Evolutionary conservation across 305 asterid species (phyloP).

Genomic region (Ajuga reptans): DNA sequence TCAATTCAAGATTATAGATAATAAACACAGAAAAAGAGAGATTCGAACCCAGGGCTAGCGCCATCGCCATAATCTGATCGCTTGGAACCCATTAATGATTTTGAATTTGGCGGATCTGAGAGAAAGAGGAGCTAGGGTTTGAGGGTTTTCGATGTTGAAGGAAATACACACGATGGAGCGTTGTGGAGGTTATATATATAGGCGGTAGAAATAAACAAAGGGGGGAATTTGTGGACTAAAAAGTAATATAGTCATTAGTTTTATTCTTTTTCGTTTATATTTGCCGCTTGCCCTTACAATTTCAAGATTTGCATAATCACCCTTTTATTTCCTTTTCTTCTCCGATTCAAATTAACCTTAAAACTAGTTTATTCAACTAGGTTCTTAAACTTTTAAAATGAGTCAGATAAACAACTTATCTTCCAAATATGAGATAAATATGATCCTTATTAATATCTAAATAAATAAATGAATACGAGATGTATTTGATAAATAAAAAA

Average conservation of each 20-base stretch:
- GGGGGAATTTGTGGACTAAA: conserved; percentile 12
- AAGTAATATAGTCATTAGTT: neutral
- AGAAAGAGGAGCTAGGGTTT: conserved; percentile 30
- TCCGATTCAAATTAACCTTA: too few relatives aligned
- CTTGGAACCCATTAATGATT: conserved; percentile 49
- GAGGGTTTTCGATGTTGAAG: conserved; percentile 35
- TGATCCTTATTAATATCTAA: too few relatives aligned
- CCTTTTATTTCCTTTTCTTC: too few relatives aligned
- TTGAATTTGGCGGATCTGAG: conserved; percentile 36
- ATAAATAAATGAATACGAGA: too few relatives aligned
- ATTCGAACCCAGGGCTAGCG: conserved; percentile 82
- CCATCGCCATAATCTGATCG: conserved; percentile 79
- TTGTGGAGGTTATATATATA: conserved; percentile 17
- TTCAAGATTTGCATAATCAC: too few relatives aligned
- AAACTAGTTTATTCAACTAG: too few relatives aligned
- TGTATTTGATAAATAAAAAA: too few relatives aligned
- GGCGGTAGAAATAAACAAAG: conserved; percentile 1
- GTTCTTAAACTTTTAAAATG: too few relatives aligned
- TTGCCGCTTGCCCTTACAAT: too few relatives aligned
- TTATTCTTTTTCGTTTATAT: too few relatives aligned
- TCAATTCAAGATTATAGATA: neutral
- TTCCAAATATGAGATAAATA: too few relatives aligned
- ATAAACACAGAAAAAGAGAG: neutral
- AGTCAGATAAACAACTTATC: too few relatives aligned
- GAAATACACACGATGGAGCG: neutral